Percentiles rank a stretch among this genome's conserved stretches.
These are phyloP conservation scores for Calocybe indica DNA, from an alignment of 768 basidiomycete species.

Conservation along the genomic window DNA sequence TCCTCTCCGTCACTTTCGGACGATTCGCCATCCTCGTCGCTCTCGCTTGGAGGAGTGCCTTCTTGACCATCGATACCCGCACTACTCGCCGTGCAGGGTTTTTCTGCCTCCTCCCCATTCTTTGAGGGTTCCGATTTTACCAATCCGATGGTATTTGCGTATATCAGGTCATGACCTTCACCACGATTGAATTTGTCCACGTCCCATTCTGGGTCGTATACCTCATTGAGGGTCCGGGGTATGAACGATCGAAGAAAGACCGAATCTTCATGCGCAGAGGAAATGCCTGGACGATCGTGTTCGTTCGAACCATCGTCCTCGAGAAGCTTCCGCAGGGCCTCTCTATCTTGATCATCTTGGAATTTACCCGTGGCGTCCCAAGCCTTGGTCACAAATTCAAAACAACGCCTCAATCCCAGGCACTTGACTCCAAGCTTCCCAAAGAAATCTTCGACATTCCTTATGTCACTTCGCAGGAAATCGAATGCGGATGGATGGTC, in stretches of 20 bases:
- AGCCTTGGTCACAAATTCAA: conserved; percentile 82
- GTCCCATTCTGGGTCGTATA: conserved; percentile 93
- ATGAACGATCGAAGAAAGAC: conserved; percentile 92
- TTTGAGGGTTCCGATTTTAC: conserved; percentile 25
- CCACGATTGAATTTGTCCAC: conserved; percentile 70
- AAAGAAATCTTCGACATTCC: conserved; percentile 93
- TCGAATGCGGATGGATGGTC: conserved; percentile 97
- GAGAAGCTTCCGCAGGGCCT: conserved; percentile 42
- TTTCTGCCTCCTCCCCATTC: conserved; percentile 9
- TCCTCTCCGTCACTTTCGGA: conserved; percentile 30
- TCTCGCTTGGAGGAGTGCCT: conserved; percentile 15
- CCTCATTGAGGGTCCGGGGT: conserved; percentile 85
- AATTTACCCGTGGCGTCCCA: conserved; percentile 21
- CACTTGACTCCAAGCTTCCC: conserved; percentile 64
- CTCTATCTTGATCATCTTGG: conserved; percentile 23
- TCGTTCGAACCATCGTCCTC: conserved; percentile 20
- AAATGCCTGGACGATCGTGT: conserved; percentile 1
- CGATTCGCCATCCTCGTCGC: conserved; percentile 17
- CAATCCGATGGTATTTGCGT: conserved; percentile 81
- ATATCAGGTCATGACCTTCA: conserved; percentile 72
- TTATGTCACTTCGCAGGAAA: conserved; percentile 88
- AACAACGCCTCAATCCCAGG: conserved; percentile 75
- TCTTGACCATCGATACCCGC: not conserved
- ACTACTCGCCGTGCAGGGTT: not conserved
- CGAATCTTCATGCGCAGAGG: conserved; percentile 70